These are phyloP conservation scores for Tremellales sp. DNA, from an alignment of 1,284 basidiomycete species.

Conservation along the genomic window DNA sequence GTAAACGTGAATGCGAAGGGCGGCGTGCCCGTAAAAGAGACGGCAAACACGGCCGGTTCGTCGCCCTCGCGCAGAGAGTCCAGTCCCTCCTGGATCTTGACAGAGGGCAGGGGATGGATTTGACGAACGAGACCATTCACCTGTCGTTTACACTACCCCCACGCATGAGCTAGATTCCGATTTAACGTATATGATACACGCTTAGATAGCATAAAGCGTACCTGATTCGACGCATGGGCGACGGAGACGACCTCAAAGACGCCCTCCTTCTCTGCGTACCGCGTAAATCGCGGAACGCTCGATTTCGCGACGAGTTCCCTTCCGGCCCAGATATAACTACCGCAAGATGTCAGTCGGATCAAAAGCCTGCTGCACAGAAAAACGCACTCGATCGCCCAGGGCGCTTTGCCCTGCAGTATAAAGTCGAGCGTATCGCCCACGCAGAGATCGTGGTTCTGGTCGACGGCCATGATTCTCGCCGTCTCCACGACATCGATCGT, in stretches of 20 bases:
- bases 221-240: constrained; percentile 80
- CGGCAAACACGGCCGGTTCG: constrained; percentile 81
- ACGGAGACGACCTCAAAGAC: constrained; percentile 78
- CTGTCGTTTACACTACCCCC: constrained; percentile 66
- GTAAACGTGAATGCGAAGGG: constrained; percentile 96
- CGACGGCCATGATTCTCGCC: constrained; percentile 82
- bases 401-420: constrained; percentile 89
- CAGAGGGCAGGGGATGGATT: constrained; percentile 80
- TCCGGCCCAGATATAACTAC: constrained; percentile 75
- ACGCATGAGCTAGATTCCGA: constrained; percentile 8
- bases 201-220: constrained; percentile 10
- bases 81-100: constrained; percentile 80
- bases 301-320: constrained; percentile 71
- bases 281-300: constrained; percentile 73
- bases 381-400: constrained; percentile 82
- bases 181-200: neutral
- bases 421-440: constrained; percentile 88
- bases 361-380: neutral
- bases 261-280: constrained; percentile 75
- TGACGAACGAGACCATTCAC: constrained; percentile 70
- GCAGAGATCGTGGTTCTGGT: constrained; percentile 75
- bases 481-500: constrained; percentile 90
- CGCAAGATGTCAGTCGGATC: neutral
- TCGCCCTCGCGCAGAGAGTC: constrained; percentile 87
- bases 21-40: constrained; percentile 81